Percentiles rank a stretch among this genome's conserved stretches.
Evolutionary conservation across 1,284 basidiomycete species (phyloP).

Genomic region (Ceratobasidium sp.): DNA sequence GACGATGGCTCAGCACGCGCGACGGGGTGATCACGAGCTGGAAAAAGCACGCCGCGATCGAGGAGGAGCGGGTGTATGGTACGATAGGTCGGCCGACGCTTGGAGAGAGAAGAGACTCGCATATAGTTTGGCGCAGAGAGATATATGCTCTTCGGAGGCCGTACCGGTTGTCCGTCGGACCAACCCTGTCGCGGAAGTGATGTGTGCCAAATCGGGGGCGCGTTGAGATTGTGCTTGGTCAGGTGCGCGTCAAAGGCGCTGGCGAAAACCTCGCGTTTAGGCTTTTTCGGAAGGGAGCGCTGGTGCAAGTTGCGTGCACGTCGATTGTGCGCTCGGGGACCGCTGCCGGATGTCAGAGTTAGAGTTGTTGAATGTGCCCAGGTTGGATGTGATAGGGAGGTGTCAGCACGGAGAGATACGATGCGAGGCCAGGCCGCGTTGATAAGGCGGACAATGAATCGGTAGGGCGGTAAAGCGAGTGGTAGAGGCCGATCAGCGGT

Average conservation of each 20-base stretch:
- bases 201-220: neutral
- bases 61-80: too few relatives aligned
- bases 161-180: slow-evolving; percentile 12
- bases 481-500: neutral
- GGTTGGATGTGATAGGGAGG: slow-evolving; percentile 6
- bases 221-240: slow-evolving; percentile 6
- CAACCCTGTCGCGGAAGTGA: slow-evolving; percentile 12
- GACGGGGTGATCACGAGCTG: neutral
- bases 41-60: slow-evolving; percentile 6
- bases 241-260: slow-evolving; percentile 9
- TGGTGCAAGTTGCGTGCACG: neutral
- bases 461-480: slow-evolving; percentile 14
- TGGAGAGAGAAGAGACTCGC: neutral
- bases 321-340: neutral
- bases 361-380: slow-evolving; percentile 17
- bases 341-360: neutral
- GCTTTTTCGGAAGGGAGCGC: neutral
- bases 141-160: slow-evolving; percentile 2
- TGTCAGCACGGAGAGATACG: slow-evolving; percentile 21
- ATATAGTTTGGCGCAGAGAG: neutral
- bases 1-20: slow-evolving; percentile 25
- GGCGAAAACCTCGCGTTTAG: slow-evolving; percentile 8
- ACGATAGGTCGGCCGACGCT: neutral
- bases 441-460: slow-evolving; percentile 39
- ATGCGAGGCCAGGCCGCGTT: slow-evolving; percentile 15